phyloP scores from a whole-genome alignment of 2,329 filamentous ascomycete species.

The Myriangium duriaei region DNA sequence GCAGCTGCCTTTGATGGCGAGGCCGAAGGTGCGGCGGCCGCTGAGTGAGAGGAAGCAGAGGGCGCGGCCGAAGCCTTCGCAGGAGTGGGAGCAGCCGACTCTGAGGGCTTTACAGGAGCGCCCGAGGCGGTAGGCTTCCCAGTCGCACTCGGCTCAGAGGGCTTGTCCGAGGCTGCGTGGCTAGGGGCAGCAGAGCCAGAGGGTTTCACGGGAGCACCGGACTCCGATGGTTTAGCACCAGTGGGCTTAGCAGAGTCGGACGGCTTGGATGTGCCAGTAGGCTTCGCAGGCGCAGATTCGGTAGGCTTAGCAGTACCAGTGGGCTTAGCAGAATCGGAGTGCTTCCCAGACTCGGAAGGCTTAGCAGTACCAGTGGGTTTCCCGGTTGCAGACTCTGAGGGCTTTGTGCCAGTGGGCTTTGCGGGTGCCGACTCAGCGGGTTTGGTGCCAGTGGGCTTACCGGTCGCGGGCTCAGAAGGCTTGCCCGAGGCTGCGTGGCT shows the following conservation, averaged over 20 bases:
- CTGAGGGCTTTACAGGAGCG: too few relatives aligned
- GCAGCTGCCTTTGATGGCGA: too few relatives aligned
- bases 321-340: background rate
- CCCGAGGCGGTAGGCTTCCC: background rate
- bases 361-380: too few relatives aligned
- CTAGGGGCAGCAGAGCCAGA: too few relatives aligned
- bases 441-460: background rate
- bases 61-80: background rate
- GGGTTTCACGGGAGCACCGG: background rate
- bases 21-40: too few relatives aligned
- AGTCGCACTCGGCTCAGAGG: background rate
- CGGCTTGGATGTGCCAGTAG: background rate
- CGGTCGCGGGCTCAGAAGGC: background rate
- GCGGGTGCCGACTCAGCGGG: background rate
- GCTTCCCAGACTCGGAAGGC: too few relatives aligned
- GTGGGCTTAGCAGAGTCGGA: background rate
- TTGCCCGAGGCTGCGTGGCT: too few relatives aligned
- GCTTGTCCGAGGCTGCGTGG: too few relatives aligned
- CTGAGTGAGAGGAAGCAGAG: background rate
- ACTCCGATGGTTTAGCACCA: background rate
- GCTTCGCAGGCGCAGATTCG: too few relatives aligned
- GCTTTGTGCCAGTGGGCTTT: background rate
- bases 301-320: too few relatives aligned
- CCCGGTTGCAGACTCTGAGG: too few relatives aligned
- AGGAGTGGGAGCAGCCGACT: background rate